Base-by-base conservation (phyloP, 257 asterid species). In the Salvia splendens region DNA sequence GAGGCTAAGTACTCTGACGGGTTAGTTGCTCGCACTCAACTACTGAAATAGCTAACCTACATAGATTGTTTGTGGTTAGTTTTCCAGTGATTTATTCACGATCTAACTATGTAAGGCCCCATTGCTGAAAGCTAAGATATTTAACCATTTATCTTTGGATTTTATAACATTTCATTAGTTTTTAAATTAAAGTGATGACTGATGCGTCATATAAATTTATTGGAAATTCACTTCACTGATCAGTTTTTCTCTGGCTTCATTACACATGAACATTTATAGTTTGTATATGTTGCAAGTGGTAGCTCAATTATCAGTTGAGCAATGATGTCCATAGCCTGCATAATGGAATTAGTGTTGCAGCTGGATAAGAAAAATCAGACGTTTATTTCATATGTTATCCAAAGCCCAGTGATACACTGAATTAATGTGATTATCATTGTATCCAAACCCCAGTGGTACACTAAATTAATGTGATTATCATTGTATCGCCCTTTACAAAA, bases 1-100 rank as follows among this genome's bases (percentile, higher is more conserved):
- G 85, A 83, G 81, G 86, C 86, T 33, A 66, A 78, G 67, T 86
- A 65, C 84, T 79, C 85, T 40, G 87, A 84, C 24, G 87, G 96
- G 96, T 89, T 69, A 73, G 89, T 81, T 41, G 57, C 68, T 70
- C 76, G 45, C 55, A 41, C 71, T 65, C 30, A 24, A 54, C 48
- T 38, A 30, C 49, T 42, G 24, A 60, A 65, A 75, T 68, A 47
- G 12, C 55, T 51, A 42, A 67, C 45, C 65, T 42, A 35, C 56
- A 14, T 58, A 28, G 53, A 35, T 30, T 53, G 65, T 61, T 54
- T 70, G 33, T 60, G 54, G 17, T 45, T 46, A 53, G 46, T 58
- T 67, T 24, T 61, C 14, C 52, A 28, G 38, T 30, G 43, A 45
- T 8, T 3, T n/a, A 1, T 62, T 69, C 68, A 42, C 10, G 42